Evolutionary conservation across 2,329 filamentous ascomycete species (phyloP).

Genomic region (Metarhizium sp.): DNA sequence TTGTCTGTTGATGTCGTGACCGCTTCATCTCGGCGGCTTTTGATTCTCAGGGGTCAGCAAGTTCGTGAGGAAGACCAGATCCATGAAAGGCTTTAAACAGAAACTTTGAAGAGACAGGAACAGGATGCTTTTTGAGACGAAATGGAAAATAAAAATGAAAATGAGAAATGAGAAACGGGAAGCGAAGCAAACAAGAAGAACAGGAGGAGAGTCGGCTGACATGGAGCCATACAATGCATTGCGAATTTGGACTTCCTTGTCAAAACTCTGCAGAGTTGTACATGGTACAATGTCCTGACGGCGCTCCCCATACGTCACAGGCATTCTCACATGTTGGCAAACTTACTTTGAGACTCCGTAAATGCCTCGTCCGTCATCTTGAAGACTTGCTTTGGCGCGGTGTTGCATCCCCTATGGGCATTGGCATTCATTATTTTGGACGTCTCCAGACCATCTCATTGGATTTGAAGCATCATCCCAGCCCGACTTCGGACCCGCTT

Average conservation of each 20-base stretch:
- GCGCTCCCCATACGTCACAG: neutral
- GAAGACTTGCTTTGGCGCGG: conserved; percentile 5
- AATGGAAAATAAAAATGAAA: conserved; percentile 3
- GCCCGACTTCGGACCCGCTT: conserved; percentile 5
- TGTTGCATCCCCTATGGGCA: conserved; percentile 2
- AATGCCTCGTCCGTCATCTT: conserved; percentile 12
- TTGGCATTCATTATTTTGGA: conserved; percentile 5
- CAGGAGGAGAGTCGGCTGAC: neutral
- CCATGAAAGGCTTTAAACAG: conserved; percentile 4
- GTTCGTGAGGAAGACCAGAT: neutral
- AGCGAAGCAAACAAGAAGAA: neutral
- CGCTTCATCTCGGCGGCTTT: conserved; percentile 51
- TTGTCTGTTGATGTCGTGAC: conserved; percentile 34
- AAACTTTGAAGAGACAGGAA: neutral
- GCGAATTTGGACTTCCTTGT: neutral
- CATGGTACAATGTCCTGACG: neutral
- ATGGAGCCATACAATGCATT: neutral
- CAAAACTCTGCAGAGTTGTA: neutral
- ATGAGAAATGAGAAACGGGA: conserved; percentile 3
- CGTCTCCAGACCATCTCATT: conserved; percentile 4
- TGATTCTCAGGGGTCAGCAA: conserved; percentile 11
- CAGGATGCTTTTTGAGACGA: conserved; percentile 1
- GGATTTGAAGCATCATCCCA: conserved; percentile 5
- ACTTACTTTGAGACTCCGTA: conserved; percentile 7
- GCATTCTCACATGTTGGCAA: conserved; percentile 2